A percentile compares a stretch with the other conserved stretches of the same genome.
These are phyloP conservation scores for Aspergillus sp. DNA, from an alignment of 2,329 filamentous ascomycete species.

Conservation along the genomic window DNA sequence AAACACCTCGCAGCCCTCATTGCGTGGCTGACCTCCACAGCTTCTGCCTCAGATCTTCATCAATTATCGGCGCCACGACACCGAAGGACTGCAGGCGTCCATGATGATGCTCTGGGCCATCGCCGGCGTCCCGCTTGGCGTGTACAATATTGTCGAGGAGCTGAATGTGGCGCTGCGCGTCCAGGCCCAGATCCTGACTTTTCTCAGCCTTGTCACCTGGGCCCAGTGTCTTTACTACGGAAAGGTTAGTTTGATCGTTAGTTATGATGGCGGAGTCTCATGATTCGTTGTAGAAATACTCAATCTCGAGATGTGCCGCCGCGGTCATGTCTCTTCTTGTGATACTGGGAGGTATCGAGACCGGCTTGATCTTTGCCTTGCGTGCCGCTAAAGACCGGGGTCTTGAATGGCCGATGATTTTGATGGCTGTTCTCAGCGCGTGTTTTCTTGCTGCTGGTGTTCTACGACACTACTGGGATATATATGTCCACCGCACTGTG, in stretches of 20 bases:
- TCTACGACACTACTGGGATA: conserved; percentile 68
- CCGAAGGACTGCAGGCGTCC: conserved; percentile 62
- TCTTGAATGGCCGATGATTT: conserved; percentile 60
- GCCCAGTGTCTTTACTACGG: conserved; percentile 58
- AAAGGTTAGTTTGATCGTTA: conserved; percentile 20
- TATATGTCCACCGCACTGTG: conserved; percentile 65
- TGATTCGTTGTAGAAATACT: conserved; percentile 49
- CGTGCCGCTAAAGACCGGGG: conserved; percentile 45
- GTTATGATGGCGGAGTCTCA: neutral
- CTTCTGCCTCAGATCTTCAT: conserved; percentile 69
- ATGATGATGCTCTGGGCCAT: conserved; percentile 72
- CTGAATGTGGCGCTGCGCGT: conserved; percentile 56
- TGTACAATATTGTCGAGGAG: conserved; percentile 56
- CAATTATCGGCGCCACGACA: conserved; percentile 66
- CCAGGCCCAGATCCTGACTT: conserved; percentile 58
- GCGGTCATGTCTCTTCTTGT: conserved; percentile 54
- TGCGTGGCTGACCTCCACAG: conserved; percentile 34
- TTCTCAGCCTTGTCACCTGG: conserved; percentile 54
- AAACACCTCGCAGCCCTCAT: no score
- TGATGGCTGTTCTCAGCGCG: conserved; percentile 68
- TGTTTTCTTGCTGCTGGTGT: conserved; percentile 65
- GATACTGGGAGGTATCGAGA: conserved; percentile 61
- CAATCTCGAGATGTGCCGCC: conserved; percentile 47
- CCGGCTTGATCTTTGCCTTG: conserved; percentile 59
- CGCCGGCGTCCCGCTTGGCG: conserved; percentile 66